These are phyloP conservation scores for Fraxinus sp. DNA, from an alignment of 305 asterid genomes.

Conservation along the genomic window DNA sequence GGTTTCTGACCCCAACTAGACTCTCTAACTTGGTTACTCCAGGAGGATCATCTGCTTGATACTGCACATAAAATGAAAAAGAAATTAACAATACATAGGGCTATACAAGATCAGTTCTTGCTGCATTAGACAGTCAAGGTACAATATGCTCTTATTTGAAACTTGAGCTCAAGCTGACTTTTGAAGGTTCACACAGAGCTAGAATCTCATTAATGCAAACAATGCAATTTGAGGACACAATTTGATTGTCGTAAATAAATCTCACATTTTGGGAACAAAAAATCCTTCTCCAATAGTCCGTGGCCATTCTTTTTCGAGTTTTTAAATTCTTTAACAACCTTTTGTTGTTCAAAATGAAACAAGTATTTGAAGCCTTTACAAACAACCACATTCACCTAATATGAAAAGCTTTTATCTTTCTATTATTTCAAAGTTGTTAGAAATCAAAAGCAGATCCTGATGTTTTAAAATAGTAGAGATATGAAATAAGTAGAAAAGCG, in stretches of 20 bases:
- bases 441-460: neutral
- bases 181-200: neutral
- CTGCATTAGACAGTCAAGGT: conserved; percentile 2
- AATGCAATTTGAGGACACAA: conserved; percentile 1
- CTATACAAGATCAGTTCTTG: conserved; percentile 13
- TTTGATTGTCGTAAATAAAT: neutral
- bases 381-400: neutral
- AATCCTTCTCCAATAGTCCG: neutral
- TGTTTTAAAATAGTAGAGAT: too few relatives aligned
- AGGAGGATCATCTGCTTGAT: conserved; percentile 60
- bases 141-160: conserved; percentile 4
- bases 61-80: conserved; percentile 50
- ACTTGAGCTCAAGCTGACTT: conserved; percentile 1
- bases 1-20: too few relatives aligned
- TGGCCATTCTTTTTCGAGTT: neutral
- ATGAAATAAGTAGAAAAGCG: too few relatives aligned
- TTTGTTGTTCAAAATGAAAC: neutral
- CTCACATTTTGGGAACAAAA: neutral
- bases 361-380: neutral
- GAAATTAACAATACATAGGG: neutral
- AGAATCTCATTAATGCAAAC: neutral
- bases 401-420: neutral
- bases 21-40: too few relatives aligned
- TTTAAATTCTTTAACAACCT: conserved; percentile 1
- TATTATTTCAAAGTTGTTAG: neutral